These are phyloP conservation scores for Osmanthus fragrans DNA, from an alignment of 257 asterid species.

Conservation along the genomic window DNA sequence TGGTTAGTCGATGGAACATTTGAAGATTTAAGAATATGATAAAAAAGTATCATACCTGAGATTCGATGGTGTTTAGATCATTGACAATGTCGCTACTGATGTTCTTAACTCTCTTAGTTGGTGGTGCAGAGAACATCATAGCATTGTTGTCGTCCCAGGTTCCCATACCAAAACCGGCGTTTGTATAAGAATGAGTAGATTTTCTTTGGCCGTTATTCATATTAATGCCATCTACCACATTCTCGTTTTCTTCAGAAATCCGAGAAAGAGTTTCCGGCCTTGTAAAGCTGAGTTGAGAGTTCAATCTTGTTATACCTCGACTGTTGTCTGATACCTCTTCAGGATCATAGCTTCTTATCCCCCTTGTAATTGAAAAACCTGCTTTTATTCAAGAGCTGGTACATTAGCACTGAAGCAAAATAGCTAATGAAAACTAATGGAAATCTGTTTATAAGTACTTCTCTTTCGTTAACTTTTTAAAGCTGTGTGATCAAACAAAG, in stretches of 20 bases:
- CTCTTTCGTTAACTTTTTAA: too few species aligned
- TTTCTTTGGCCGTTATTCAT: constrained; percentile 34
- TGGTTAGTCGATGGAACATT: neutral
- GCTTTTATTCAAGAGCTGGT: neutral
- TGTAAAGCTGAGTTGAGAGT: constrained; percentile 73
- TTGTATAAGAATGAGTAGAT: constrained; percentile 36
- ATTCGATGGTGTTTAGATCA: constrained; percentile 42
- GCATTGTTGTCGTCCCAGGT: constrained; percentile 58
- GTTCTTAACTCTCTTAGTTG: constrained; percentile 42
- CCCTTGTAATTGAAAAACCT: constrained; percentile 69
- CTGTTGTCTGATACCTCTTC: constrained; percentile 39
- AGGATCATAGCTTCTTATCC: constrained; percentile 43
- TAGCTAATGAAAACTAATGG: too few species aligned
- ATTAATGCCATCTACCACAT: constrained; percentile 15
- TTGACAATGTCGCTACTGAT: constrained; percentile 21
- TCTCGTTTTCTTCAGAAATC: constrained; percentile 54
- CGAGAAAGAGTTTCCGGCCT: constrained; percentile 63
- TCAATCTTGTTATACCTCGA: constrained; percentile 52
- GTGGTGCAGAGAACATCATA: constrained; percentile 54
- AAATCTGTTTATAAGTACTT: too few species aligned
- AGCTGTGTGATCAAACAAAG: too few species aligned
- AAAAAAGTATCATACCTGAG: constrained; percentile 53
- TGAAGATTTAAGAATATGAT: neutral
- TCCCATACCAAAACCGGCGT: constrained; percentile 41
- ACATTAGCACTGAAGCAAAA: too few species aligned